phyloP scores from a whole-genome alignment of 2,329 filamentous ascomycete species.

The Fusarium tupiense region DNA sequence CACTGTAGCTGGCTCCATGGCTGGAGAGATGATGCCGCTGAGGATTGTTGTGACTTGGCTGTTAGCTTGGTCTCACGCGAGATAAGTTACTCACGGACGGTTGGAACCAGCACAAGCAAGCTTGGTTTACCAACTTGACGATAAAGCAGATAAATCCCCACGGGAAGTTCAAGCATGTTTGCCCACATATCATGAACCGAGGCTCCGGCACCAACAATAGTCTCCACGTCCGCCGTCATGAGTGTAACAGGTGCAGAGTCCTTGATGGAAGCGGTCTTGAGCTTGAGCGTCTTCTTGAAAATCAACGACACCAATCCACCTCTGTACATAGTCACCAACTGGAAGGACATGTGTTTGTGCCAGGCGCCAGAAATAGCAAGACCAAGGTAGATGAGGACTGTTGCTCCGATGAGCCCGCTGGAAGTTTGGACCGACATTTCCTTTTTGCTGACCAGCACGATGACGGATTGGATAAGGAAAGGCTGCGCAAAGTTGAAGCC shows the following conservation, averaged over 20 bases:
- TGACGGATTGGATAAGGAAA: conserved; percentile 52
- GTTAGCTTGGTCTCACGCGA: neutral
- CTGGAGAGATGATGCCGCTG: conserved; percentile 35
- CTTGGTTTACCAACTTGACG: conserved; percentile 47
- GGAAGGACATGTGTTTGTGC: conserved; percentile 50
- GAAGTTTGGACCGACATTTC: conserved; percentile 42
- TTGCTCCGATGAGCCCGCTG: conserved; percentile 54
- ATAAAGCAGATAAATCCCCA: conserved; percentile 51
- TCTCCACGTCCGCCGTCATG: conserved; percentile 58
- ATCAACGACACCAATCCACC: conserved; percentile 56
- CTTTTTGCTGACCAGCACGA: conserved; percentile 46
- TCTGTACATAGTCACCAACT: conserved; percentile 50
- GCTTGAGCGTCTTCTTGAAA: conserved; percentile 56
- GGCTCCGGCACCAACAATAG: conserved; percentile 41
- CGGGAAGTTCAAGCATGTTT: conserved; percentile 48
- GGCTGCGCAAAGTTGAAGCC: conserved; percentile 58
- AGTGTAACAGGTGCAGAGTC: conserved; percentile 54
- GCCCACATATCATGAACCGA: conserved; percentile 53
- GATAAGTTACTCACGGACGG: conserved; percentile 31
- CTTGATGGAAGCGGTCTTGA: conserved; percentile 45
- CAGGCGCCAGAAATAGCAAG: conserved; percentile 49
- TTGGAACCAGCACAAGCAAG: conserved; percentile 43
- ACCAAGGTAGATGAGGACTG: conserved; percentile 53
- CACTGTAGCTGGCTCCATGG: conserved; percentile 47
- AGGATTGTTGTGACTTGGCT: conserved; percentile 31